Conservation (phyloP, 257 asterid genomes). For the Nyctanthes arbortristis region DNA sequence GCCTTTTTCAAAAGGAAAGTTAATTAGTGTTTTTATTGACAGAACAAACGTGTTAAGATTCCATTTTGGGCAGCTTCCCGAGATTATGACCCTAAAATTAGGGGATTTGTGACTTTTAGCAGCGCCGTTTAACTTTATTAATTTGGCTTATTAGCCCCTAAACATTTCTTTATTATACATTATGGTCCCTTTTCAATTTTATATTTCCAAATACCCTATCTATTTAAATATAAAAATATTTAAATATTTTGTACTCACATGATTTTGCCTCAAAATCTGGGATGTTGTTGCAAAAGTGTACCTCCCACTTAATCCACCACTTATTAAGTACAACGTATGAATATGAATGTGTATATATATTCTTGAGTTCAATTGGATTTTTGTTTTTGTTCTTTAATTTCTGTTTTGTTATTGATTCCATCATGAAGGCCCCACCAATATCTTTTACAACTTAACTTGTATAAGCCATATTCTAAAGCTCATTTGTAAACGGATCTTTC, state of each 20-base stretch:
- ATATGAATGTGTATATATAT: too few species aligned
- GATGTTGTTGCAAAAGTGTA: slow-evolving; percentile 29
- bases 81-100: slow-evolving; percentile 28
- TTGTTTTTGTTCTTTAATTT: not conserved
- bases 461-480: too few species aligned
- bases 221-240: not conserved
- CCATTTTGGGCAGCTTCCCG: slow-evolving; percentile 32
- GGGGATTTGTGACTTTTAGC: slow-evolving; percentile 20
- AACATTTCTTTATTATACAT: slow-evolving; percentile 11
- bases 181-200: not conserved
- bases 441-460: not conserved
- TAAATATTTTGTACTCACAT: slow-evolving; percentile 30
- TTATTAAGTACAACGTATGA: too few species aligned
- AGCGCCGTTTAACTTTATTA: slow-evolving; percentile 42
- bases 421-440: not conserved
- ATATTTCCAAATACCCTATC: not conserved
- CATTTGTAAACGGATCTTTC: too few species aligned
- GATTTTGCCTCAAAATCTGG: slow-evolving; percentile 47
- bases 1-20: too few species aligned
- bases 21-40: too few species aligned
- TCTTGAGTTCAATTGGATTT: too few species aligned
- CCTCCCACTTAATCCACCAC: slow-evolving; percentile 14
- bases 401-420: not conserved
- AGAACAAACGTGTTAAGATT: slow-evolving; percentile 35
- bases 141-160: not conserved